Conservation (phyloP, 2,329 filamentous ascomycete genomes). For the Sarocladium brachiariae region DNA sequence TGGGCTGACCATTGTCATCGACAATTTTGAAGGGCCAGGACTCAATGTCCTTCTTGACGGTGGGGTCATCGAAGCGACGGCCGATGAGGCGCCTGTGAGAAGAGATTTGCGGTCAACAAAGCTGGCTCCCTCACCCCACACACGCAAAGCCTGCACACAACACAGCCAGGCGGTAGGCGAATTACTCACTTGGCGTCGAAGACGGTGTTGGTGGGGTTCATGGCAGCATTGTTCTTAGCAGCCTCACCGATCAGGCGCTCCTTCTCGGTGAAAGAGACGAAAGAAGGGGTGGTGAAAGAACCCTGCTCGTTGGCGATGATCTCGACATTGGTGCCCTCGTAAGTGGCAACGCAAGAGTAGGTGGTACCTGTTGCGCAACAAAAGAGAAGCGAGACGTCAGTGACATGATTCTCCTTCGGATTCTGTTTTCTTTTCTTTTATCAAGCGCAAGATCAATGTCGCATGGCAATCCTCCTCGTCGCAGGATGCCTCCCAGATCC, state of each 20-base stretch:
- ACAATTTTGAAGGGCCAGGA: slow-evolving; percentile 99
- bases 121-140: background rate
- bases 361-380: slow-evolving; percentile 67
- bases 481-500: background rate
- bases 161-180: background rate
- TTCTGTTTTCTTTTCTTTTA: background rate
- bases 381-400: slow-evolving; percentile 16
- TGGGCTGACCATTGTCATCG: slow-evolving; percentile 79
- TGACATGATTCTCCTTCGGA: too few relatives aligned
- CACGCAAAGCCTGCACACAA: too few relatives aligned
- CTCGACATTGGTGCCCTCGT: slow-evolving; percentile 99
- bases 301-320: slow-evolving; percentile 99
- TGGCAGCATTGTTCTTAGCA: slow-evolving; percentile 99
- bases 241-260: slow-evolving; percentile 99
- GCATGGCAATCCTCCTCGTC: too few relatives aligned
- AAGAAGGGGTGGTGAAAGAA: slow-evolving; percentile 97
- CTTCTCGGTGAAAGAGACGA: slow-evolving; percentile 98
- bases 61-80: slow-evolving; percentile 88
- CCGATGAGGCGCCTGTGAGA: slow-evolving; percentile 89
- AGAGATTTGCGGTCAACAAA: slow-evolving; percentile 13
- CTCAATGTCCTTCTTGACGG: slow-evolving; percentile 98
- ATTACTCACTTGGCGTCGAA: slow-evolving; percentile 92
- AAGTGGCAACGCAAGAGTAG: slow-evolving; percentile 99
- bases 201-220: slow-evolving; percentile 97
- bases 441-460: background rate